These are phyloP conservation scores for Phyllosticta paracitricarpa DNA, from an alignment of 2,329 filamentous ascomycete genomes.

Conservation along the genomic window DNA sequence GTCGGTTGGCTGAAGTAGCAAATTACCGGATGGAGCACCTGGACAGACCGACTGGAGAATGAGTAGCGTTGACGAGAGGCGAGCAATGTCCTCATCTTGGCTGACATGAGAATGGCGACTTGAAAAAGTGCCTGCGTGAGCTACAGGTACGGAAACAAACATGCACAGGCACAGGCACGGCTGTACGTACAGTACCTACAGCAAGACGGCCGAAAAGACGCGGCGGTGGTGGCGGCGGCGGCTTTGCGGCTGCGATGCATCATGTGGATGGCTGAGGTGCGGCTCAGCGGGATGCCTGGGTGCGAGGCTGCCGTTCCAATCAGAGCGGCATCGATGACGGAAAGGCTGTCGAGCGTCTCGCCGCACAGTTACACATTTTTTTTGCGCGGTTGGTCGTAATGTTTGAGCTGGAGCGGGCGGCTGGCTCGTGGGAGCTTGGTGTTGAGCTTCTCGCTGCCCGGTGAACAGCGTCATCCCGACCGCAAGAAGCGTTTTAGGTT, in stretches of 20 bases:
- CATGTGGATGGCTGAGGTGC: not conserved
- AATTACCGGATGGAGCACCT: not conserved
- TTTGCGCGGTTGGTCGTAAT: not conserved
- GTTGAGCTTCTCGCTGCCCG: not conserved
- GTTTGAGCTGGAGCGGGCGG: too few relatives aligned
- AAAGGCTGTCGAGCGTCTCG: not conserved
- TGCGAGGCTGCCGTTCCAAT: not conserved
- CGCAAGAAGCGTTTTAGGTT: not conserved
- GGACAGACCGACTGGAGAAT: not conserved
- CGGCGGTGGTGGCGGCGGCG: not conserved
- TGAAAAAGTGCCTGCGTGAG: not conserved
- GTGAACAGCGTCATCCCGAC: not conserved
- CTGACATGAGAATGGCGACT: not conserved
- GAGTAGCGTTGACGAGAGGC: not conserved
- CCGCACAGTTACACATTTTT: not conserved
- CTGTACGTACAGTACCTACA: not conserved
- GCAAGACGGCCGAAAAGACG: not conserved
- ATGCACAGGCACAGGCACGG: not conserved
- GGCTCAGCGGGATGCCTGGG: not conserved
- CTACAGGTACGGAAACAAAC: not conserved
- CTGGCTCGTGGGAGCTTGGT: not conserved
- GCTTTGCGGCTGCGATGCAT: not conserved
- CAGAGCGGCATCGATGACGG: not conserved
- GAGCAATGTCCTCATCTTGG: not conserved
- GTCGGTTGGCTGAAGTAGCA: not conserved